phyloP scores from a whole-genome alignment of 176 grass and related monocot species.

The Musa troglodytarum region DNA sequence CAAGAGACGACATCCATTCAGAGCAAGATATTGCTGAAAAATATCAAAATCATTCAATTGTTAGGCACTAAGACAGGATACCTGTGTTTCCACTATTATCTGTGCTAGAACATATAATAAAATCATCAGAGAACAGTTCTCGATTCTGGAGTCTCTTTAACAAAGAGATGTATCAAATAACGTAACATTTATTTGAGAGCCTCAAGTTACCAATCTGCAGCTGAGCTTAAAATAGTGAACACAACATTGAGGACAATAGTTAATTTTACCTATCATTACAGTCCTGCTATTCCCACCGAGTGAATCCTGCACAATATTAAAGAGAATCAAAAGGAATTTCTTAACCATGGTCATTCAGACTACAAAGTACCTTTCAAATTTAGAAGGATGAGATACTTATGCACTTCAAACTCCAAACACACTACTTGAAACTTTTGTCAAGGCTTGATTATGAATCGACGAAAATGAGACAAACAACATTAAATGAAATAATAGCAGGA shows the following conservation, averaged over 20 bases:
- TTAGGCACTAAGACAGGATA: background rate
- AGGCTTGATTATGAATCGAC: background rate
- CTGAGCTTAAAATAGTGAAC: background rate
- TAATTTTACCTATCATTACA: slow-evolving; percentile 93
- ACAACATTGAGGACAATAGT: background rate
- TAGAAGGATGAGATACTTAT: background rate
- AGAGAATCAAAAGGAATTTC: slow-evolving; percentile 12
- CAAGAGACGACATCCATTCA: background rate
- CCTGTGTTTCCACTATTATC: background rate
- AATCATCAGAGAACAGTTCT: background rate
- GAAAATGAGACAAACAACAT: background rate
- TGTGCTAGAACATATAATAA: background rate
- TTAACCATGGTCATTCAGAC: background rate
- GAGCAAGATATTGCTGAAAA: background rate
- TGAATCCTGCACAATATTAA: slow-evolving; percentile 56
- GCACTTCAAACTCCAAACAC: too few relatives aligned
- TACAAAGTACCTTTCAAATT: background rate
- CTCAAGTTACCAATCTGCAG: background rate
- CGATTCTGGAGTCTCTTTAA: background rate
- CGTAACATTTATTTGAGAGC: background rate
- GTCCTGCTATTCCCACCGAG: slow-evolving; percentile 99
- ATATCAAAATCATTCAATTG: background rate
- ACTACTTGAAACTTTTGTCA: background rate
- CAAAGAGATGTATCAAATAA: background rate
- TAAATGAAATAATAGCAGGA: background rate